Evolutionary conservation across 2,329 filamentous ascomycete genomes (phyloP).

Genomic region (Aspergillus fumigatiaffinis): DNA sequence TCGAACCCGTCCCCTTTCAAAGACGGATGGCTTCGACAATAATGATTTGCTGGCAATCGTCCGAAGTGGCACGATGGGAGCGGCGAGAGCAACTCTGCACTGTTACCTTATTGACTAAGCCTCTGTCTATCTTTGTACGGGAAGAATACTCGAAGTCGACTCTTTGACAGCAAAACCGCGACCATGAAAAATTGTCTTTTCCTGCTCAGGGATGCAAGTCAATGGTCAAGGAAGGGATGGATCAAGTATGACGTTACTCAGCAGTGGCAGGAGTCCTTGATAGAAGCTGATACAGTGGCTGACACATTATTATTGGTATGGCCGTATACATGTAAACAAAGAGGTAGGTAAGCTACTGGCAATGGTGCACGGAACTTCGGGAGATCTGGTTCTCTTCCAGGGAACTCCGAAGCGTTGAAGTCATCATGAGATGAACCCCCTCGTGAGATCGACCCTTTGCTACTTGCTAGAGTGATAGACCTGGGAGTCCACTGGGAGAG

Average conservation of each 20-base stretch:
- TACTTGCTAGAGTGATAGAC: neutral
- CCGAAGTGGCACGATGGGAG: slow-evolving; percentile 16
- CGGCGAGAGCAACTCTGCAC: slow-evolving; percentile 22
- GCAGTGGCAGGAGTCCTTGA: neutral
- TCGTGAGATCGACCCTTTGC: neutral
- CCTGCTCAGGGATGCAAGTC: too few species aligned
- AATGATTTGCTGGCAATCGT: slow-evolving; percentile 9
- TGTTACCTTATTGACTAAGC: slow-evolving; percentile 20
- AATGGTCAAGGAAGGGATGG: neutral
- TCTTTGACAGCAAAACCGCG: neutral
- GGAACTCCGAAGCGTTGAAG: neutral
- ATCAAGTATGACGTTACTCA: neutral
- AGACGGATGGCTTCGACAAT: slow-evolving; percentile 9
- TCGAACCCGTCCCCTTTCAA: slow-evolving; percentile 5
- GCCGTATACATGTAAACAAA: neutral
- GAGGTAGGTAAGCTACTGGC: too few species aligned
- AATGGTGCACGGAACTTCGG: too few species aligned
- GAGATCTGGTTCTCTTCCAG: neutral
- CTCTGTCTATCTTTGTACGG: neutral
- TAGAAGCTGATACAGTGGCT: neutral
- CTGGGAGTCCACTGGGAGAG: neutral
- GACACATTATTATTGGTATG: neutral
- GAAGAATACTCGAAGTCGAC: neutral
- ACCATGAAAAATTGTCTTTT: neutral
- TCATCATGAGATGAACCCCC: neutral